Evolutionary conservation across 345 rosid species (phyloP).

Genomic region (Toxicodendron radicans): DNA sequence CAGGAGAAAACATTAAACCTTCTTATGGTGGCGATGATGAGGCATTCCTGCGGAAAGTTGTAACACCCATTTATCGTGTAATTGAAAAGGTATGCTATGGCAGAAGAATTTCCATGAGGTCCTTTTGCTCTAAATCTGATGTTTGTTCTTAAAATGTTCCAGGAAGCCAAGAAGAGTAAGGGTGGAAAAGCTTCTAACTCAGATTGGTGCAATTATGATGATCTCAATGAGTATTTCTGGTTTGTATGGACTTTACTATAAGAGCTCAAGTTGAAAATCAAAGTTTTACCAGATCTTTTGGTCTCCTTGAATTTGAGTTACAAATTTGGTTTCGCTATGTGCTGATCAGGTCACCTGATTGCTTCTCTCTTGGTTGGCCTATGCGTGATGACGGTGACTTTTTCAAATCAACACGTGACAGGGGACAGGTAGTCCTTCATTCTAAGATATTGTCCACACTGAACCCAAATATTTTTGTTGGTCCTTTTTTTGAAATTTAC

Average conservation of each 20-base stretch:
- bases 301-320: slow-evolving; percentile 11
- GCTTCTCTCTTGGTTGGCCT: slow-evolving; percentile 99
- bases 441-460: slow-evolving; percentile 19
- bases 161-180: slow-evolving; percentile 83
- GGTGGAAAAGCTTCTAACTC: slow-evolving; percentile 82
- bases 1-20: slow-evolving; percentile 97
- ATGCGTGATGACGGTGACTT: slow-evolving; percentile 99
- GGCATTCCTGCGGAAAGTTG: slow-evolving; percentile 86
- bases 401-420: slow-evolving; percentile 76
- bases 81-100: slow-evolving; percentile 61
- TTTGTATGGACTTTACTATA: slow-evolving; percentile 37
- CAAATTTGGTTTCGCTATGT: slow-evolving; percentile 20
- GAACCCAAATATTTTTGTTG: slow-evolving; percentile 20
- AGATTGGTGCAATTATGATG: slow-evolving; percentile 97
- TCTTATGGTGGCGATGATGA: slow-evolving; percentile 98
- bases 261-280: slow-evolving; percentile 2
- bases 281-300: slow-evolving; percentile 8
- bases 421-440: slow-evolving; percentile 38
- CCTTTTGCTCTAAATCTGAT: slow-evolving; percentile 26
- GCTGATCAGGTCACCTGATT: slow-evolving; percentile 71
- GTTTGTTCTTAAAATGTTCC: slow-evolving; percentile 26
- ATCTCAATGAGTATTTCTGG: slow-evolving; percentile 98
- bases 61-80: slow-evolving; percentile 85
- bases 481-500: slow-evolving; percentile 14
- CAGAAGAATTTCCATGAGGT: slow-evolving; percentile 1